These are phyloP conservation scores for Eucalyptus coolabah DNA, from an alignment of 345 rosid genomes.

Conservation along the genomic window DNA sequence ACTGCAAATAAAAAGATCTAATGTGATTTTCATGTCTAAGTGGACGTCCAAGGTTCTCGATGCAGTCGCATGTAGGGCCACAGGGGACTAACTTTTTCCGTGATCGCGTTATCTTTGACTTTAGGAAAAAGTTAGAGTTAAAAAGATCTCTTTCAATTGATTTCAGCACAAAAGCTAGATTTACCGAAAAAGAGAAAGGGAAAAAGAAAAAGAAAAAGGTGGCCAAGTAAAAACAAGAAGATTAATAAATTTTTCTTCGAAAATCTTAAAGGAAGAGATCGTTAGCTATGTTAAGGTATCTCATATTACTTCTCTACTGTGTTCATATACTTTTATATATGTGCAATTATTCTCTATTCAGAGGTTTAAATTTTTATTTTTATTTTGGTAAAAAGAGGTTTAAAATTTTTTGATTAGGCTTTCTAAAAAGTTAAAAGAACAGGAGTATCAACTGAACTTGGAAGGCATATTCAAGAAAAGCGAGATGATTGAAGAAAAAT, in stretches of 20 bases:
- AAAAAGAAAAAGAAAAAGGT: neutral
- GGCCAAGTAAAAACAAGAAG: neutral
- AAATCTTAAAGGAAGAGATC: too few species aligned
- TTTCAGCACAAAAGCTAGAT: neutral
- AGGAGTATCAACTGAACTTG: neutral
- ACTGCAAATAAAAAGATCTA: neutral
- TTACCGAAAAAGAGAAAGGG: neutral
- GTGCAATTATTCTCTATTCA: too few species aligned
- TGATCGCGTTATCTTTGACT: neutral
- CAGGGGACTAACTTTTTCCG: neutral
- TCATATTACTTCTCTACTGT: neutral
- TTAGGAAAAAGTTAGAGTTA: neutral
- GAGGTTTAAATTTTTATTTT: too few species aligned
- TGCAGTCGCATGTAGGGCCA: neutral
- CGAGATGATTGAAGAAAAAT: neutral
- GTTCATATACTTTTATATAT: neutral
- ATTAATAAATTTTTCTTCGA: neutral
- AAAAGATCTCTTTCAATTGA: rapidly evolving
- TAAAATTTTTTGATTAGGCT: too few species aligned
- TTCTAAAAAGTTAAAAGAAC: neutral
- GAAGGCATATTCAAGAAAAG: neutral
- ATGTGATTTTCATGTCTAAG: neutral
- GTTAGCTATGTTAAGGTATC: neutral
- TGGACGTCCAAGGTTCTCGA: neutral
- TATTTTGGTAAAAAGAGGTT: too few species aligned